Evolutionary conservation across 345 rosid species (phyloP), one percentile per base, ranked within the genome.

Genomic region (Populus deltoides): DNA sequence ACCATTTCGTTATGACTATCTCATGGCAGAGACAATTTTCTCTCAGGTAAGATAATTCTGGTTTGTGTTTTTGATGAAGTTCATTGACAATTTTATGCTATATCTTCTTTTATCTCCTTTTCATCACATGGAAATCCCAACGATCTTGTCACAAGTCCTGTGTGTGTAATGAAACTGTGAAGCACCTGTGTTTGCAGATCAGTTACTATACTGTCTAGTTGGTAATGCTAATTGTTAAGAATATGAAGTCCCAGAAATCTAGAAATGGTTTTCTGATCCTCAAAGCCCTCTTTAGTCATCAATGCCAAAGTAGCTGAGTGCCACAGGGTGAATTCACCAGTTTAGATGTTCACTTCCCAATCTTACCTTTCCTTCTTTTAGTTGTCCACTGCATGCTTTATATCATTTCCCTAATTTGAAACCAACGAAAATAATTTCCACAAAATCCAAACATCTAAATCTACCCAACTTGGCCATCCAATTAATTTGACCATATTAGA

Each of bases 11-110:
- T 96, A 96, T 0, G 99, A 96, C 89, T 93, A 92, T 88, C 90
- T 96, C 62, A 92, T 96, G 99, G 98, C 99, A 47, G 99, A 96
- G 91, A 92, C 97, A 39, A 83, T 96, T 73, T 96, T 96, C 85
- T 94, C 99, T 74, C 99, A 96, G 97, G 99, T 94, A 82, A 76
- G 49, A 45, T 72, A 81, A 61, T 84, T 61, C 53, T 78, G 36
- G 45, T 22, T 38, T 68, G 45, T 77, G 41, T 9, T 20, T 39
- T 69, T 25, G 6, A 6, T 33, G 31, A 65, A 5, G 68, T 15
- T 65, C 68, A 59, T 63, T 3, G 27, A 22, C 29, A n/a, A 33
- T 55, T n/a, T n/a, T 31, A 41, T 39, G 69, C 39, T 25, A 38
- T 61, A 43, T 41, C 61, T 29, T 15, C 51, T 47, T 47, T 47